These are phyloP conservation scores for Pythium utonaiense DNA, from an alignment of 352 stramenopile species.

Conservation along the genomic window DNA sequence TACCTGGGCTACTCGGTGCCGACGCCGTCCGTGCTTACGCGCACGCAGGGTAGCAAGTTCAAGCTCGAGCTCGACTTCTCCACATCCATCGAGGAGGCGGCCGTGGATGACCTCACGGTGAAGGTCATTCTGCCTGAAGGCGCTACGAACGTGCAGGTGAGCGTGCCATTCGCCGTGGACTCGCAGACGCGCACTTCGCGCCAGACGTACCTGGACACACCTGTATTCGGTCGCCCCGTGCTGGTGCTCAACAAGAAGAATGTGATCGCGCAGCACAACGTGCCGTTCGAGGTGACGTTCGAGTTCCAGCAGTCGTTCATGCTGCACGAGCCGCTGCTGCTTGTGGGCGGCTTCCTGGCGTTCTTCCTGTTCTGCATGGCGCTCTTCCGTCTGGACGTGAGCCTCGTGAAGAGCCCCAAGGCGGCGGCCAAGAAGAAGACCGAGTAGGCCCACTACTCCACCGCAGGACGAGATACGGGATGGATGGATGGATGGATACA, in stretches of 20 bases:
- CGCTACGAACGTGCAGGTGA: slow-evolving; percentile 71
- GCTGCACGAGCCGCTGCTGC: slow-evolving; percentile 82
- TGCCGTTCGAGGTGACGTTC: slow-evolving; percentile 85
- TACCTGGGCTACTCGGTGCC: slow-evolving; percentile 88
- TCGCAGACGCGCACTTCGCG: slow-evolving; percentile 47
- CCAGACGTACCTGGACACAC: slow-evolving; percentile 86
- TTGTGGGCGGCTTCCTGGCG: slow-evolving; percentile 79
- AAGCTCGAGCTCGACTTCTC: slow-evolving; percentile 86
- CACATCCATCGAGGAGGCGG: slow-evolving; percentile 71
- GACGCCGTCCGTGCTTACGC: slow-evolving; percentile 72
- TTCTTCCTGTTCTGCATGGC: slow-evolving; percentile 86
- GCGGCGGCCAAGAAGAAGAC: slow-evolving; percentile 39
- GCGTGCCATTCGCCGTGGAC: slow-evolving; percentile 72
- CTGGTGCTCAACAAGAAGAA: slow-evolving; percentile 83
- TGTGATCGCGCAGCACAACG: slow-evolving; percentile 79
- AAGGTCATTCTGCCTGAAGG: slow-evolving; percentile 88
- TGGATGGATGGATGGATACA: not conserved
- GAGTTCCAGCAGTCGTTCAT: slow-evolving; percentile 79
- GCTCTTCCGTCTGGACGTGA: slow-evolving; percentile 82
- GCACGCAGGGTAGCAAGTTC: slow-evolving; percentile 55
- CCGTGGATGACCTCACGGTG: slow-evolving; percentile 81
- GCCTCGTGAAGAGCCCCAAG: slow-evolving; percentile 41
- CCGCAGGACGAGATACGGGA: too few relatives aligned
- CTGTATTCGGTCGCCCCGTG: slow-evolving; percentile 72
- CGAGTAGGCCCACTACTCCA: slow-evolving; percentile 48